A percentile compares a stretch with the other conserved stretches of the same genome.
phyloP scores from a whole-genome alignment of 1,139 yeast species.

The Diutina rugosa region DNA sequence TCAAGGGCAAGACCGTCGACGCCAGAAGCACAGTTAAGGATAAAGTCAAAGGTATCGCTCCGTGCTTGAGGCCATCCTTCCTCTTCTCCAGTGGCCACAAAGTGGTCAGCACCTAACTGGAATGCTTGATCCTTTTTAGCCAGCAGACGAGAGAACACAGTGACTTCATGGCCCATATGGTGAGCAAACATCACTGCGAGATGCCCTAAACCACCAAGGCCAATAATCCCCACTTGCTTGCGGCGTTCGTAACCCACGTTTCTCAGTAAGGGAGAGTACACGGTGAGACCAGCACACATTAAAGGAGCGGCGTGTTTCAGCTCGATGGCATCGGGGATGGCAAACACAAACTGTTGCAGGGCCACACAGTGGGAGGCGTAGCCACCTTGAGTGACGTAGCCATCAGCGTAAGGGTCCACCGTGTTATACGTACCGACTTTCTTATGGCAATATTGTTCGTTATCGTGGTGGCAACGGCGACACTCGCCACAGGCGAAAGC shows the following conservation, averaged over 20 bases:
- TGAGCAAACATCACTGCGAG: constrained; percentile 44
- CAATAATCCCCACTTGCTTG: constrained; percentile 33
- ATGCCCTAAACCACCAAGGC: constrained; percentile 52
- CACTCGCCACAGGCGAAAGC: constrained; percentile 39
- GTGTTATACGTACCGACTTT: constrained; percentile 32
- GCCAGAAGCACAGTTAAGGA: constrained; percentile 35
- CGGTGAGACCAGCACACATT: constrained; percentile 59
- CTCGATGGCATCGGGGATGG: constrained; percentile 40
- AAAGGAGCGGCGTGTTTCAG: constrained; percentile 45
- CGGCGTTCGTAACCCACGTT: constrained; percentile 10
- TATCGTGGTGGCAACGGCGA: constrained; percentile 26
- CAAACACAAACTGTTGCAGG: constrained; percentile 38
- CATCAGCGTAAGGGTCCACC: constrained; percentile 18
- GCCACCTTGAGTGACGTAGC: constrained; percentile 44
- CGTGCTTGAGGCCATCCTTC: constrained; percentile 23
- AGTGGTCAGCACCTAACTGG: constrained; percentile 39
- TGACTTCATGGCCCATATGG: constrained; percentile 46
- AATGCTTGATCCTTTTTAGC: constrained; percentile 38
- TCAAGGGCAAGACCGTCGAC: constrained; percentile 21
- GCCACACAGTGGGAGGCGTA: constrained; percentile 45
- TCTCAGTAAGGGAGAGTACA: constrained; percentile 41
- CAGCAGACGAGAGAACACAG: constrained; percentile 37
- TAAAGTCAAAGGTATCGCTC: constrained; percentile 28
- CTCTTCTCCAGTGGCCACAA: constrained; percentile 34
- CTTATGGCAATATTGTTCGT: constrained; percentile 39